Evolutionary conservation across 2,329 filamentous ascomycete species (phyloP), one percentile per base, ranked within the genome.

Genomic region (Ascochyta lentis): DNA sequence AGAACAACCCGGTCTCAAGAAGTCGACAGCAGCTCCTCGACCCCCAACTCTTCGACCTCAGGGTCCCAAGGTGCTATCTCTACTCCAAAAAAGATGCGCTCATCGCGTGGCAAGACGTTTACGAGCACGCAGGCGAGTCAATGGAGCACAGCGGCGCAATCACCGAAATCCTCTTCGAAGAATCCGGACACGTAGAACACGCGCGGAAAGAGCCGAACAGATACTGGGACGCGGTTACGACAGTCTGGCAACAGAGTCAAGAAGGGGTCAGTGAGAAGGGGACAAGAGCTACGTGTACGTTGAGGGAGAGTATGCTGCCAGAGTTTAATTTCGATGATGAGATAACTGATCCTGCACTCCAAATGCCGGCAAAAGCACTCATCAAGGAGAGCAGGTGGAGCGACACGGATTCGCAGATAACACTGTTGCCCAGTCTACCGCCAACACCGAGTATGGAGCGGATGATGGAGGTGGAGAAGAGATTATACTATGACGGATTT

Each of bases 141-240:
- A 73, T 69, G 52, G 59, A 65, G 19, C 72, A 73, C 44, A 84
- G 84, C 0, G 85, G 81, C 40, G 64, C 64, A 3, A 78, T 81
- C 1, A 73, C 79, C 2, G 68, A 78, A 10, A 80, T 83, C 53
- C 61, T 82, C 31, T 89, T 88, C 57, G 77, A 83, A 26, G 80
- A 79, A 1, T 84, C 81, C 26, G 76, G 78, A 0, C 86, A 89
- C 68, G 85, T 87, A 9, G 83, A 81, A 0, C 84, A 88, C 61
- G 84, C 87, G 77, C 77, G 81, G 16, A 65, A 77, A 64, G 79
- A 85, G 47, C 80, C 82, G 0, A 78, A 79, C 38, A 73, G 82
- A 61, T 89, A 88, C 66, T 88, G 85, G 86, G 48, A 58, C 31
- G 63, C 67, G 22, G 61, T 77, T 4, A 46, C 51, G 3, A 51